Base-by-base conservation (phyloP, 2,329 filamentous ascomycete genomes). In the Colletotrichum echinochloae region DNA sequence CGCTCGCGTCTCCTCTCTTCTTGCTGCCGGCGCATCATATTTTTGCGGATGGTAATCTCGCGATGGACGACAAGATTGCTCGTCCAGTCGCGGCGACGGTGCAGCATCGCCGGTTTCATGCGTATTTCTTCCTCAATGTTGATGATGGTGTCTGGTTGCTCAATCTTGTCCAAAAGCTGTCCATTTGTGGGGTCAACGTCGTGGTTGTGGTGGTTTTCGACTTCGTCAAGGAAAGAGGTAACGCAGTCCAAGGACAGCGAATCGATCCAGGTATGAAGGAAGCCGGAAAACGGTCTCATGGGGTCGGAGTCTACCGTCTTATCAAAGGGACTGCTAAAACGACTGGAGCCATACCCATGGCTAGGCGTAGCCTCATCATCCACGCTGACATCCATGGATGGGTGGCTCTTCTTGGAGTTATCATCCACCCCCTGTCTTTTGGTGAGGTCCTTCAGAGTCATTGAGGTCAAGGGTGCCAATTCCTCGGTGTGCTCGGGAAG, bases 181-280 rank as follows among this genome's bases (percentile, higher is more conserved):
- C 84, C 84, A 0, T 76, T 81, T 1, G 54, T 26, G 0, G 83
- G 76, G 59, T 86, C 74, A 2, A 86, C 74, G 23, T 83, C 83
- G 28, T 76, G 76, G 2, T 66, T 28, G 52, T 67, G 74, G 70
- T 76, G 73, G 60, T 73, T 65, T 41, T 70, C 57, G 66, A 69
- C 72, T 70, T 66, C n/a, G 41, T 16, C 7, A 18, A 41, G 61
- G n/a, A 51, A 63, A 18, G 39, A 64, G 23, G 28, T 49, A 12
- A 51, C 20, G n/a, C 30, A 35, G 6, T n/a, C 33, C 7, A 18
- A 41, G n/a, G 35, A 18, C 41, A 64, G 28, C 3, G n/a, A 28
- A 11, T 59, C 8, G 12, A 71, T 16, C 68, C 68, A 71, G n/a
- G 44, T 26, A 18, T 39, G 30, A 16, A 71, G 51, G 6, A 26